phyloP scores from a whole-genome alignment of 768 basidiomycete genomes.

The Termitomyces sp. region DNA sequence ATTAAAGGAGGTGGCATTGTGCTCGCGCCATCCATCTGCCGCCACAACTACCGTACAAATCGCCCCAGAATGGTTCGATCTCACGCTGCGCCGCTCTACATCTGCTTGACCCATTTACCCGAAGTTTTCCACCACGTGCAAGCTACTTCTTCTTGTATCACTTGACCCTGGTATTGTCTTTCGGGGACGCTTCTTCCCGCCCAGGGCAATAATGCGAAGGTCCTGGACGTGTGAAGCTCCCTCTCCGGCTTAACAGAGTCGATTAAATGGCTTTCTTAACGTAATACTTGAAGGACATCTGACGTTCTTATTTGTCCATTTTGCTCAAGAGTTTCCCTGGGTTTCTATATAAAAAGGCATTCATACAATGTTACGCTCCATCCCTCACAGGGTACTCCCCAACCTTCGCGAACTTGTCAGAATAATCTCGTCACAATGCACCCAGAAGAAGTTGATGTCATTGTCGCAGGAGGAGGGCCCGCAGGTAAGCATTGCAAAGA shows the following conservation, averaged over 20 bases:
- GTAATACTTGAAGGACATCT: neutral
- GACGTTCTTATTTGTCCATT: neutral
- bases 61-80: neutral
- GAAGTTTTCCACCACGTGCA: neutral
- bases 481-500: conserved; percentile 32
- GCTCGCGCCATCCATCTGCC: neutral
- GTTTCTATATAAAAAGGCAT: neutral
- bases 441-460: conserved; percentile 68
- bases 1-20: neutral
- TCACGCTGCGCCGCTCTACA: neutral
- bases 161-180: neutral
- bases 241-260: neutral
- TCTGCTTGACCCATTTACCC: neutral
- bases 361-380: neutral
- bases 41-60: neutral
- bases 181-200: conserved; percentile 1
- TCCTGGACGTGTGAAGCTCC: neutral
- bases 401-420: neutral
- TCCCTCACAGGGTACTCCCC: neutral
- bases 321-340: neutral
- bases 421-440: conserved; percentile 28
- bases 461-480: conserved; percentile 65
- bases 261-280: neutral
- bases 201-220: neutral
- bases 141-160: neutral